phyloP scores from a whole-genome alignment of 2,329 filamentous ascomycete genomes.

The Aspergillus ruber region DNA sequence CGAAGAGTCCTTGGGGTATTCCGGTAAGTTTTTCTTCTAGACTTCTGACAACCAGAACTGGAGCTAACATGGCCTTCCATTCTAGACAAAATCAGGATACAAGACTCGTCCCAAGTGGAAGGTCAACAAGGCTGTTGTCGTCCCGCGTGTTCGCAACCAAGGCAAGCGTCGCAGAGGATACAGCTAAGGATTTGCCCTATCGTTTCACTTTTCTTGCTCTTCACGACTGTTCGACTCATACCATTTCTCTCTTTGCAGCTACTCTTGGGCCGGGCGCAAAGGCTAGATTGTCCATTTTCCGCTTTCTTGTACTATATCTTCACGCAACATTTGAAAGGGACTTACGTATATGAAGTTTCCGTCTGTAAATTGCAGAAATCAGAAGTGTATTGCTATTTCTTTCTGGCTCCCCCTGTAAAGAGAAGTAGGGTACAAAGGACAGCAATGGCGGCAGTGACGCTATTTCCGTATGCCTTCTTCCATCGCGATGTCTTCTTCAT shows the following conservation, averaged over 20 bases:
- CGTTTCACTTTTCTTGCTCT: conserved; percentile 3
- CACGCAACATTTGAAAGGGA: not conserved
- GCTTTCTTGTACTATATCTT: conserved; percentile 14
- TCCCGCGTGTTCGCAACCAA: conserved; percentile 77
- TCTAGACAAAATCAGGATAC: conserved; percentile 56
- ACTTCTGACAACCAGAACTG: not conserved
- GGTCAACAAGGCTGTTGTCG: conserved; percentile 84
- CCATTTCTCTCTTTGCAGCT: conserved; percentile 1
- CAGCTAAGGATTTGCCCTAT: conserved; percentile 32
- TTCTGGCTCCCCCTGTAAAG: not conserved
- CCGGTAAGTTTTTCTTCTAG: conserved; percentile 59
- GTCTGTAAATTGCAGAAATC: too few species aligned
- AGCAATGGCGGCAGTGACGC: too few species aligned
- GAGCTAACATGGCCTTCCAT: conserved; percentile 8
- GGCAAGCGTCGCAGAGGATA: conserved; percentile 73
- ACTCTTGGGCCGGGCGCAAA: conserved; percentile 1
- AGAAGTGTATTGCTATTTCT: not conserved
- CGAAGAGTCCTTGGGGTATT: conserved; percentile 92
- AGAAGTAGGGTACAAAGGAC: too few species aligned
- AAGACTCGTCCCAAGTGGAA: conserved; percentile 89
- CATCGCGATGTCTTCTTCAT: too few species aligned
- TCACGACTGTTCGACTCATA: not conserved
- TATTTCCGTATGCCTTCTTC: too few species aligned
- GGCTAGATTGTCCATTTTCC: conserved; percentile 1
- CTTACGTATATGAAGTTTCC: too few species aligned